Base-by-base conservation (phyloP, 2,329 filamentous ascomycete genomes). In the Corynespora cassiicola region DNA sequence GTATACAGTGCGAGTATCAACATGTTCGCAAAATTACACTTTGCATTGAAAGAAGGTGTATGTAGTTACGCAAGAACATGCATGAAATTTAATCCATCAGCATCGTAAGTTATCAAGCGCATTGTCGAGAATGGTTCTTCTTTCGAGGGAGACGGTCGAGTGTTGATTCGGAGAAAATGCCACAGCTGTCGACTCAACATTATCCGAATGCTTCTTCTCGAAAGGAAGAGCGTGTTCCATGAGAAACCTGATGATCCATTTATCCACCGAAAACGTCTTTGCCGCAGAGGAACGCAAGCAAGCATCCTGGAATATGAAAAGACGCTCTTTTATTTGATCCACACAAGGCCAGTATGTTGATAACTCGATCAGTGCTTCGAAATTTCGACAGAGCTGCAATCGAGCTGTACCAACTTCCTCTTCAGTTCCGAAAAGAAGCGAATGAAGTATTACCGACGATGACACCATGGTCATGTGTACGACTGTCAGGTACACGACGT, bases 401-500 rank as follows among this genome's bases (percentile, higher is more conserved):
- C 65, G 63, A 2, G 73, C 69, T 4, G 55, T 48, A 0, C 47
- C 39, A 6, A 74, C 67, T 30, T 73, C 61, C 4, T 39, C 45
- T 14, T 72, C 65, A 14, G 68, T 60, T 1, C 54, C 54, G 39
- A 76, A 75, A 1, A 77, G 63, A 1, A 77, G 58, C 0, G 61
- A 75, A 39, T 77, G 73, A 9, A 77, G 65, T 31, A 75, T 69
- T 0, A 76, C 65, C 0, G 74, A 74, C 1, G 74, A 77, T 0
- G 73, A 65, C 18, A 77, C 70, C 7, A 75, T 70, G 5, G 75
- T 58, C 21, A 76, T 70, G 49, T 77, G 74, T 0, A 71, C 74
- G 1, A 75, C 69, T 58, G 75, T 70, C 7, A 61, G 67, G 41
- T 75, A 76, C 17, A 69, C 63, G 9, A 69, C 67, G 25, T 75